Evolutionary conservation across 805 yeast genomes (phyloP), one percentile per base, ranked within the genome.

Genomic region (Zygoascus bituminiphila): DNA sequence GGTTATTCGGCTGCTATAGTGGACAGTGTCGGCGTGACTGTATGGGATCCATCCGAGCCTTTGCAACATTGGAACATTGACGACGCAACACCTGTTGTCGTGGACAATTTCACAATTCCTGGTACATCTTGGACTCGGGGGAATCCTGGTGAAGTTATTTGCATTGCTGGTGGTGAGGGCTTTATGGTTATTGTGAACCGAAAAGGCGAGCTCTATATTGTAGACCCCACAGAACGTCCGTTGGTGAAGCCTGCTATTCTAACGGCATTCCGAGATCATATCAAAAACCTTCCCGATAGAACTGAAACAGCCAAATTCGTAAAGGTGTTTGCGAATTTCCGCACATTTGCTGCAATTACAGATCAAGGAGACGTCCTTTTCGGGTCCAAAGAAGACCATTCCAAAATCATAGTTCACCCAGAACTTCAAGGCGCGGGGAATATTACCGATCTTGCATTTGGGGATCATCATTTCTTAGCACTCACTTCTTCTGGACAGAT

Each of bases 401-500:
- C 35, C 35, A 24, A 24, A 15, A 24, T 25, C 8, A 41, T 15
- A 5, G 44, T 22, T 5, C 26, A 41, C 22, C 35, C 44, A 7
- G 35, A 41, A 19, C 35, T 41, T 15, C 39, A 36, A 9, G 39
- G 39, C 7, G 20, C 20, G 5, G 22, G 22, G 10, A 17, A 25
- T 4, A 26, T 41, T 12, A 41, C 26, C 20, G 44, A 41, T 25
- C 21, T 41, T 10, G 33, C 44, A 3, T 5, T 41, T 24, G 44
- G 44, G 4, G 44, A 41, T 24, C 44, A 41, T 41, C 44, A 41
- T 25, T 41, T 41, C 35, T 15, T 41, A 12, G 44, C 44, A 14
- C n/a, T 24, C 5, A 24, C 25, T 3, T 22, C 21, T 6, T 7
- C 31, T 4, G 44, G 44, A 8, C 17, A 25, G 35, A 5, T 41